Evolutionary conservation across 805 yeast species (phyloP), one percentile per base, ranked within the genome.

Genomic region (Nakazawaea holstii): DNA sequence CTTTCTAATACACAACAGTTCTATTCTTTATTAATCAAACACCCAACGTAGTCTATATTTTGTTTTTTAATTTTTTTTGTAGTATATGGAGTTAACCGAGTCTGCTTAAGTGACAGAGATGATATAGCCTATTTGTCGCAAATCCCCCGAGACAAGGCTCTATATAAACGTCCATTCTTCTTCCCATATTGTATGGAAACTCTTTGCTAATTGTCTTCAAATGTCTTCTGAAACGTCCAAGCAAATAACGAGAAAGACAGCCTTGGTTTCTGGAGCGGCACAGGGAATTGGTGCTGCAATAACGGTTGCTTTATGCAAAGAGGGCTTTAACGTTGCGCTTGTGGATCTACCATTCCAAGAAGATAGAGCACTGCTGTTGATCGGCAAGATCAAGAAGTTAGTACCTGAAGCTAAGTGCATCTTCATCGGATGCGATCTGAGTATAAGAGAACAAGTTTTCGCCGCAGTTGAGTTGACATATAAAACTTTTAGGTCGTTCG

Each of bases 231-330:
- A 14, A 14, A 10, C 11, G 2, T 35, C n/a, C 33, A 30, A 39
- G 20, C 11, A n/a, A 26, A 28, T 24, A 27, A 26, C 4, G 33
- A 26, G 14, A 14, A 46, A 26, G 26, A 29, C 35, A 8, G 86
- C 79, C 6, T 67, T 81, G 38, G 75, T 80, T 28, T 77, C 82
- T 1, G 85, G 85, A 8, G 80, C 80, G 6, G 77, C 84, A 0
- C 70, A 79, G 0, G 86, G 86, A 11, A 80, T 80, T 46, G 86
- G 86, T 0, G 70, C 63, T 49, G 69, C 67, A 20, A 53, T 77
- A 5, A 70, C 79, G 4, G 52, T 60, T n/a, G 77, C 73, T 50
- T 66, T 80, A 36, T 66, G 71, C 20, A 51, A 58, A 24, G 64
- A 68, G n/a, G 77, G 77, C 0, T 76, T 66, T 53, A 66, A 68